Conservation (phyloP, 169 alveolate species). For the Eimeria falciformis region DNA sequence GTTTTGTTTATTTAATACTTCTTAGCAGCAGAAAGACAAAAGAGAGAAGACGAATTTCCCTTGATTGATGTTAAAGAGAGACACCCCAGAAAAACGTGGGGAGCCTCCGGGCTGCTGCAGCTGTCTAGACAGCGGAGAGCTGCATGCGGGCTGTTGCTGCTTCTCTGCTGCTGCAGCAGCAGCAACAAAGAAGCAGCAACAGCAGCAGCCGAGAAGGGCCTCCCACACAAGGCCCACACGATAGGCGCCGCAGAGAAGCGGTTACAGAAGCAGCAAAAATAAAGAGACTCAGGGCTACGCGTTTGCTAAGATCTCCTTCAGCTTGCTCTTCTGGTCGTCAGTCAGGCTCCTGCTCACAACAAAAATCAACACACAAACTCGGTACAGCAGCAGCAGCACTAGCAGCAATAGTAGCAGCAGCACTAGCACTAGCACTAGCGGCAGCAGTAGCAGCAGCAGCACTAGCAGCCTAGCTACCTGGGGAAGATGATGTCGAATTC, state of each 20-base stretch:
- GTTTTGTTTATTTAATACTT: no score
- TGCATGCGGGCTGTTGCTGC: not conserved
- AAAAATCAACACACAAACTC: not conserved
- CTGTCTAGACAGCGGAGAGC: no score
- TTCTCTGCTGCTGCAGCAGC: slow-evolving; percentile 17
- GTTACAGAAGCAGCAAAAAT: not conserved
- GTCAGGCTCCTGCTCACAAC: slow-evolving; percentile 40
- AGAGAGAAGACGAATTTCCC: no score
- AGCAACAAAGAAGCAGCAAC: not conserved
- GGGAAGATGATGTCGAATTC: slow-evolving; percentile 83
- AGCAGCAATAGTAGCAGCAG: not conserved
- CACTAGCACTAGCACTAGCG: not conserved
- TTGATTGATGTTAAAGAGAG: no score
- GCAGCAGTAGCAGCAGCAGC: not conserved
- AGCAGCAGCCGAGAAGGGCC: slow-evolving; percentile 13
- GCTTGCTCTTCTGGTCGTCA: slow-evolving; percentile 55
- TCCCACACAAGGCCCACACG: not conserved
- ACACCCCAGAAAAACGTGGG: not conserved
- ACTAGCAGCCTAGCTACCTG: slow-evolving; percentile 35
- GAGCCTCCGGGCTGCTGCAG: no score
- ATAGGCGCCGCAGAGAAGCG: not conserved
- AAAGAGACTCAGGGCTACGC: not conserved
- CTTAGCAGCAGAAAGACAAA: no score
- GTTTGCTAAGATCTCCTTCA: slow-evolving; percentile 40
- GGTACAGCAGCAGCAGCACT: no score